phyloP scores from a whole-genome alignment of 164 flowering plant genomes.

The Stephania yunnanensis region DNA sequence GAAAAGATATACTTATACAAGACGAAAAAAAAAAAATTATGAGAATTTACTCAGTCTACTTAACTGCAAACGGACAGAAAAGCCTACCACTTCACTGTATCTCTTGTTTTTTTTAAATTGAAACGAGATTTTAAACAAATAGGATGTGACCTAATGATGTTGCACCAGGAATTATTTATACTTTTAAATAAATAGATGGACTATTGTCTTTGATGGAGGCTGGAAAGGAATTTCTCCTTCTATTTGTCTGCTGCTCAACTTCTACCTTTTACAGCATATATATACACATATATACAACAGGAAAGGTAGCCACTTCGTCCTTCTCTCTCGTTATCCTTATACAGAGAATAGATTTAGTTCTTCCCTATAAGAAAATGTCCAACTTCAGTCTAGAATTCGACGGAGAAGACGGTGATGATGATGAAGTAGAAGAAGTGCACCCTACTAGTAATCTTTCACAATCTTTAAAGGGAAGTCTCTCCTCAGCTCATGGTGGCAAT shows the following conservation, averaged over 20 bases:
- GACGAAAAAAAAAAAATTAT: not conserved
- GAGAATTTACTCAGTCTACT: not conserved
- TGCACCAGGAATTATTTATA: constrained; percentile 13
- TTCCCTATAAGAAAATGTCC: constrained; percentile 15
- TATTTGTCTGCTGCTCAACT: constrained; percentile 25
- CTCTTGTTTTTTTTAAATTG: not conserved
- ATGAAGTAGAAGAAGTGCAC: constrained; percentile 10
- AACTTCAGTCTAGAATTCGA: constrained; percentile 22
- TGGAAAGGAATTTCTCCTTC: constrained; percentile 25
- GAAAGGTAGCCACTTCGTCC: not conserved
- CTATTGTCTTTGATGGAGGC: constrained; percentile 18
- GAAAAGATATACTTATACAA: too few relatives aligned
- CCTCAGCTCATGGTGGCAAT: constrained; percentile 12
- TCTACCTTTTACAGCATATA: constrained; percentile 15
- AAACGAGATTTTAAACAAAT: not conserved
- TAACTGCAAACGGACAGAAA: constrained; percentile 13
- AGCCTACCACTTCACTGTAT: not conserved
- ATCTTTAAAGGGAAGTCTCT: constrained; percentile 25
- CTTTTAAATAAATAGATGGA: constrained; percentile 9
- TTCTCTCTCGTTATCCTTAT: not conserved
- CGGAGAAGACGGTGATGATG: constrained; percentile 20
- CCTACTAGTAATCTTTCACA: constrained; percentile 21
- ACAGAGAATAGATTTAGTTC: not conserved
- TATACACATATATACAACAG: not conserved
- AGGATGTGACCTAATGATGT: constrained; percentile 10